Conservation (phyloP, 139 green algal species). For the Chlamydomonas eustigma region DNA sequence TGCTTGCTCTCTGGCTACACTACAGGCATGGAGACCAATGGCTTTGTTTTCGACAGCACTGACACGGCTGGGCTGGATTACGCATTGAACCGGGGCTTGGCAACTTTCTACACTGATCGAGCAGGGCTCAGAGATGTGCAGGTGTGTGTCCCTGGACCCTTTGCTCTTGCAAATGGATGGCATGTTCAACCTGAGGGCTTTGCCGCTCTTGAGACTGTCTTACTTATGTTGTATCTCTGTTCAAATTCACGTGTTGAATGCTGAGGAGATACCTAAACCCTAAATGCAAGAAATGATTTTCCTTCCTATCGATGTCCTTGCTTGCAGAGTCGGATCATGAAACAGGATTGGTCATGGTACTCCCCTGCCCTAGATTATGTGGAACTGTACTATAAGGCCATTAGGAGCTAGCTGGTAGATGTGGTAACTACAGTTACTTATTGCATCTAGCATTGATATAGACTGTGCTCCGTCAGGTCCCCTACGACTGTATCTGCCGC, state of each 20-base stretch:
- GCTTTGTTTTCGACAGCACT: constrained; percentile 88
- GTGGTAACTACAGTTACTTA: too few species aligned
- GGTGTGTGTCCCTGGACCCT: too few species aligned
- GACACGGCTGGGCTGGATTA: constrained; percentile 87
- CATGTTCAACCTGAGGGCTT: background rate
- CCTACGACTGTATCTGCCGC: too few species aligned
- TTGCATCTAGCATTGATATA: too few species aligned
- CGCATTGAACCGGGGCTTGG: constrained; percentile 71
- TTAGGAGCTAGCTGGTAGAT: background rate
- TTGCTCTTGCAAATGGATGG: too few species aligned
- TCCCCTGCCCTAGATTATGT: constrained; percentile 92
- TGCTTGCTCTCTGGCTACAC: background rate
- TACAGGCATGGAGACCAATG: constrained; percentile 58
- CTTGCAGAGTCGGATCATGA: constrained; percentile 31
- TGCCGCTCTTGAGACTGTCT: too few species aligned
- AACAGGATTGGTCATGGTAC: constrained; percentile 93
- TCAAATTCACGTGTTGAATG: too few species aligned
- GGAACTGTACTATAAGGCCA: constrained; percentile 87
- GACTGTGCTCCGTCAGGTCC: too few species aligned
- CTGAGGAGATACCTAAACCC: too few species aligned
- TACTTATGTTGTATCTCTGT: too few species aligned
- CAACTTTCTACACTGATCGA: constrained; percentile 30
- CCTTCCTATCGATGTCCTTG: too few species aligned
- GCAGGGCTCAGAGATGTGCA: constrained; percentile 1
- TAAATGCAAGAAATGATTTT: too few species aligned